Conservation (phyloP, 768 basidiomycete genomes). For the Russula compacta region DNA sequence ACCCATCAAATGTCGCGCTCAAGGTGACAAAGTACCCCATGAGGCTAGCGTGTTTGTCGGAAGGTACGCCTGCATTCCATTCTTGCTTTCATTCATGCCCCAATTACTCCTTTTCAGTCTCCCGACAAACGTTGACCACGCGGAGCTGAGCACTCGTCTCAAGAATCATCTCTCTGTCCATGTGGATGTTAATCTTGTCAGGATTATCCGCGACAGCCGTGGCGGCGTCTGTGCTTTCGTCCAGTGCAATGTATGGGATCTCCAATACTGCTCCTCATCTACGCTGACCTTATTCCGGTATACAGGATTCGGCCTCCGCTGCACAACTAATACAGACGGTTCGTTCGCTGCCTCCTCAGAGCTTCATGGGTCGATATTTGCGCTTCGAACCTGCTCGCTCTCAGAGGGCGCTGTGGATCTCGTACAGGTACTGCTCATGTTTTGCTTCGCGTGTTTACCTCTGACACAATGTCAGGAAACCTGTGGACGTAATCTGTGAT, state of each 20-base stretch:
- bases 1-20: constrained; percentile 4
- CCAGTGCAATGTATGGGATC: constrained; percentile 60
- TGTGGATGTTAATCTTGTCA: constrained; percentile 55
- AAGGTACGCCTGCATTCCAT: constrained; percentile 38
- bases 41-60: constrained; percentile 81
- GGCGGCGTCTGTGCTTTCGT: constrained; percentile 80
- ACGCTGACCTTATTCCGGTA: not conserved
- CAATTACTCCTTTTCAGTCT: constrained; percentile 38
- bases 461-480: constrained; percentile 27
- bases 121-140: constrained; percentile 57
- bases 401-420: constrained; percentile 63
- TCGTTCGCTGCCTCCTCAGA: constrained; percentile 44
- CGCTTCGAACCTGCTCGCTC: constrained; percentile 76
- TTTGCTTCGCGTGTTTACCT: not conserved
- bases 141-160: constrained; percentile 51
- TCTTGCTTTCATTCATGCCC: not conserved
- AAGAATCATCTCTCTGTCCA: constrained; percentile 59
- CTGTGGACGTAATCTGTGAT: constrained; percentile 27
- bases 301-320: constrained; percentile 50
- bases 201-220: constrained; percentile 64
- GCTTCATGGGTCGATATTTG: constrained; percentile 61
- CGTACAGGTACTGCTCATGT: constrained; percentile 47
- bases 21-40: constrained; percentile 44
- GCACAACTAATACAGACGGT: constrained; percentile 51
- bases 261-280: constrained; percentile 1